Evolutionary conservation across 2,329 filamentous ascomycete genomes (phyloP).

Genomic region (Paecilomyces variotii): DNA sequence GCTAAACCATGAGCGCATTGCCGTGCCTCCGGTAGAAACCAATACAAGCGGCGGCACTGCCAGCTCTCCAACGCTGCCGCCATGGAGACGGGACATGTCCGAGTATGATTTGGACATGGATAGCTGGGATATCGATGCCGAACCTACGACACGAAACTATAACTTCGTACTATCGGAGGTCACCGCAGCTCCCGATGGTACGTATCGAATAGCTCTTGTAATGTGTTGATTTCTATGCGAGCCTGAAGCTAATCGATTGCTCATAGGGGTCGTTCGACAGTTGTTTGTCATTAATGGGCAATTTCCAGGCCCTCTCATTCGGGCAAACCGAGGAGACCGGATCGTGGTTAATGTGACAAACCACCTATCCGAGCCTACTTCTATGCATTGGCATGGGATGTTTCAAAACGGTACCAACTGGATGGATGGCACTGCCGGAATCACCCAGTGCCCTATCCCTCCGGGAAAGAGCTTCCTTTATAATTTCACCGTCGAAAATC

Average conservation of each 20-base stretch:
- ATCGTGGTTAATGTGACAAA: slow-evolving; percentile 9
- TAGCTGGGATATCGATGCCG: slow-evolving; percentile 12
- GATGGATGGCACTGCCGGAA: slow-evolving; percentile 35
- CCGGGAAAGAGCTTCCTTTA: slow-evolving; percentile 33
- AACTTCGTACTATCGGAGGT: slow-evolving; percentile 12
- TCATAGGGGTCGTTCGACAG: slow-evolving; percentile 9
- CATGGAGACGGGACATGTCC: slow-evolving; percentile 7
- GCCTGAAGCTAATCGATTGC: not conserved
- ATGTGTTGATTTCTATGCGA: not conserved
- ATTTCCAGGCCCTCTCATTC: slow-evolving; percentile 17
- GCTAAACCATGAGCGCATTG: slow-evolving; percentile 8
- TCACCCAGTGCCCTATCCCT: slow-evolving; percentile 36
- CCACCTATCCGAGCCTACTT: slow-evolving; percentile 13
- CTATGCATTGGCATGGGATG: slow-evolving; percentile 38
- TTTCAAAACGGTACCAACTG: slow-evolving; percentile 22
- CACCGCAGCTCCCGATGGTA: slow-evolving; percentile 12
- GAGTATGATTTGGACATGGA: slow-evolving; percentile 12
- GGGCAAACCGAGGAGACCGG: slow-evolving; percentile 17
- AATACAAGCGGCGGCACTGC: not conserved
- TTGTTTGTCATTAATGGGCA: slow-evolving; percentile 15
- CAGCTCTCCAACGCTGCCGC: not conserved
- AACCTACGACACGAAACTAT: slow-evolving; percentile 11
- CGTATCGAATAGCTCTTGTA: not conserved
- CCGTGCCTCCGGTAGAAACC: not conserved
- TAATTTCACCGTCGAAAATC: slow-evolving; percentile 24